Conservation (phyloP, 257 asterid species). For the Lavandula angustifolia region DNA sequence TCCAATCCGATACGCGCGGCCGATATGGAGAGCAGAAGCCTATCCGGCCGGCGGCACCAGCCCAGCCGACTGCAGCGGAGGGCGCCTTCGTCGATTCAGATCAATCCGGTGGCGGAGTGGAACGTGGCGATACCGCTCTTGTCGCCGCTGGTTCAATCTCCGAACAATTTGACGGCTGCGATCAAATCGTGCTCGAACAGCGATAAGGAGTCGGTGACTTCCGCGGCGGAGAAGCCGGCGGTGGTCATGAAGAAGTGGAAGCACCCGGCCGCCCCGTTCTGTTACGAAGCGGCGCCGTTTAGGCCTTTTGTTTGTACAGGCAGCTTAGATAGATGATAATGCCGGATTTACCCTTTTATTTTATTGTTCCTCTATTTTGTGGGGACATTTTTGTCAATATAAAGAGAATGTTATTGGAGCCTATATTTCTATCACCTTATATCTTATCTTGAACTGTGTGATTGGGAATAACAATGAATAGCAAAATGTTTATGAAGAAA, state of each 20-base stretch:
- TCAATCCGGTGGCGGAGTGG: conserved; percentile 55
- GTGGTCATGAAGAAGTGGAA: conserved; percentile 58
- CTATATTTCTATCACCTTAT: not conserved
- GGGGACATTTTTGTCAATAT: conserved; percentile 29
- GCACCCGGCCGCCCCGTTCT: conserved; percentile 79
- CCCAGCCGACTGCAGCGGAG: conserved; percentile 59
- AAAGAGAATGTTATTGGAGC: not conserved
- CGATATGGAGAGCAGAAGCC: conserved; percentile 24
- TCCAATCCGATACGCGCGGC: conserved; percentile 29
- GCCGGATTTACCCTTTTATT: not conserved
- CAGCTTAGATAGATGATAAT: conserved; percentile 38
- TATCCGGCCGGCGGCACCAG: conserved; percentile 40
- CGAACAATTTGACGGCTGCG: conserved; percentile 43
- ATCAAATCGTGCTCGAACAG: conserved; percentile 29
- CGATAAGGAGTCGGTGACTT: conserved; percentile 32
- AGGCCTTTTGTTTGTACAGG: conserved; percentile 59
- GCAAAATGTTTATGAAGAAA: not conserved
- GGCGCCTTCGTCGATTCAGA: conserved; percentile 70
- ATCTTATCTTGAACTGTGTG: not conserved
- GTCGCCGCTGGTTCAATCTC: conserved; percentile 73
- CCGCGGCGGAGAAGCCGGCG: conserved; percentile 34
- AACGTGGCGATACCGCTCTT: conserved; percentile 72
- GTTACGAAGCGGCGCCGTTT: conserved; percentile 50
- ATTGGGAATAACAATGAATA: not conserved
- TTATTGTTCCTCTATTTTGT: not conserved